Evolutionary conservation across 768 basidiomycete species (phyloP).

Genomic region (Gloeostereum incarnatum): DNA sequence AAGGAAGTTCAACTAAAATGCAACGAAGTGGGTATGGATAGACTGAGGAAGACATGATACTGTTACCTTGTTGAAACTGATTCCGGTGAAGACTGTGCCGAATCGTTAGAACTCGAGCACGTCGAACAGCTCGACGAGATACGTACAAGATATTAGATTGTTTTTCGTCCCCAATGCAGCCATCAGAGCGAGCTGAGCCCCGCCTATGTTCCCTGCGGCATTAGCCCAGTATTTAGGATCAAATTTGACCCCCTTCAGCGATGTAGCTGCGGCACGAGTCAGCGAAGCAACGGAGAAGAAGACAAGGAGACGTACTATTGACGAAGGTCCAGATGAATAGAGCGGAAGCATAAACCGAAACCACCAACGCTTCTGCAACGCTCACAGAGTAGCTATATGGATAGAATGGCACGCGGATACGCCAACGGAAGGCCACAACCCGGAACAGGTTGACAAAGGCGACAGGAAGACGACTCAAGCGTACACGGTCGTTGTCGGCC

Average conservation of each 20-base stretch:
- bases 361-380: slow-evolving; percentile 25
- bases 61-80: slow-evolving; percentile 33
- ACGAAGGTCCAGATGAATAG: slow-evolving; percentile 23
- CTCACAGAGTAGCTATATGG: slow-evolving; percentile 21
- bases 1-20: slow-evolving; percentile 26
- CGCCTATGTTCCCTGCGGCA: slow-evolving; percentile 31
- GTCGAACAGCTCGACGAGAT: no score
- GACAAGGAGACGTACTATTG: slow-evolving; percentile 21
- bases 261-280: not conserved
- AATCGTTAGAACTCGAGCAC: not conserved
- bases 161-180: slow-evolving; percentile 54
- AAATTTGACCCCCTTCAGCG: slow-evolving; percentile 10
- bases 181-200: slow-evolving; percentile 44
- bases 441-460: slow-evolving; percentile 24
- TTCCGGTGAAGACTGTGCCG: slow-evolving; percentile 36
- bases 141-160: slow-evolving; percentile 36
- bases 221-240: slow-evolving; percentile 31
- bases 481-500: no score
- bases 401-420: slow-evolving; percentile 20
- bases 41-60: not conserved
- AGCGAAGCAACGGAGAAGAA: not conserved
- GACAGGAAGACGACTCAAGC: no score
- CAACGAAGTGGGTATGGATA: not conserved
- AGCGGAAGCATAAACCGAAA: slow-evolving; percentile 20
- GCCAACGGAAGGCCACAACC: slow-evolving; percentile 25